Evolutionary conservation across 2,329 filamentous ascomycete genomes (phyloP), one percentile per base, ranked within the genome.

Genomic region (Orbilia brochopaga): DNA sequence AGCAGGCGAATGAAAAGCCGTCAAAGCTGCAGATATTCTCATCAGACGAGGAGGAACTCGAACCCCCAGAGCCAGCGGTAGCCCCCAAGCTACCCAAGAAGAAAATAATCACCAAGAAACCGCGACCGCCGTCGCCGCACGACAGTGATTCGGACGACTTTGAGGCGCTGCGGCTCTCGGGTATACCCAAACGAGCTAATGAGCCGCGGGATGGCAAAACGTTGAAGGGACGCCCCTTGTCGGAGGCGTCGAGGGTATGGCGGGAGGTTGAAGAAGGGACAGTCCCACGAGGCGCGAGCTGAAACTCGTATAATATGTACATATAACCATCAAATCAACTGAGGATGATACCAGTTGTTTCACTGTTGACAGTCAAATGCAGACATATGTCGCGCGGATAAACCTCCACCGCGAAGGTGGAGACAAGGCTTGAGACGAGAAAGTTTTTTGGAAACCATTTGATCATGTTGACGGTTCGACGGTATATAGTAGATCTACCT

Each of bases 211-310:
- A 35, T 65, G 55, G 6, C 30, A 60, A 21, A 48, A 65, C 27
- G 42, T 4, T 27, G 61, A 56, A 24, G 19, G 44, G 40, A 1
- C 54, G 56, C 15, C 13, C 19, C 11, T 23, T 72, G 27, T 42
- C 60, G 11, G 67, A 72, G n/a, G 46, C 55, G 27, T 72, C 60
- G 4, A 72, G 67, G 24, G 46, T 72, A 15, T 72, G 55, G 55
- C 55, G 23, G 21, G 66, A 65, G 48, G n/a, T 37, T 32, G 35
- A 8, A 19, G 37, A 32, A 1, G 13, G 54, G 44, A 8, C 24
- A 11, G 44, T 15, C 4, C 24, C 17, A 23, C 15, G 15, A 23
- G 40, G 5, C 27, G 27, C 8, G 27, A 32, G 8, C 4, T 32
- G 8, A 4, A 32, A 4, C 27, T 32, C 27, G 27, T 32, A 8